These are phyloP conservation scores for Fusarium robinianum DNA, from an alignment of 2,329 filamentous ascomycete genomes.

Conservation along the genomic window DNA sequence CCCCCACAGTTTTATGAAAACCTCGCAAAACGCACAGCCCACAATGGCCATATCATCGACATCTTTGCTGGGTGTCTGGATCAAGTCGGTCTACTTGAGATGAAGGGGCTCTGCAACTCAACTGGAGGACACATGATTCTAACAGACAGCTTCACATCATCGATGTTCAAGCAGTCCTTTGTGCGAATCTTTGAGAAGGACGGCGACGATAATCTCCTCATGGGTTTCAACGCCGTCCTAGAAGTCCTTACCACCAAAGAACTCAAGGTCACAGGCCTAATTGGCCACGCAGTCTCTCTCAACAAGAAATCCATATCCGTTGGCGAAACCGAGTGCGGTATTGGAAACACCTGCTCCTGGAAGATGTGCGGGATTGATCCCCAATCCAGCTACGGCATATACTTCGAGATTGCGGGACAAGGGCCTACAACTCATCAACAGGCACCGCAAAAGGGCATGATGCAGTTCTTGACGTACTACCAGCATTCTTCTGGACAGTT, in stretches of 20 bases:
- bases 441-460: constrained; percentile 88
- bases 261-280: constrained; percentile 94
- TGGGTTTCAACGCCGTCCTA: constrained; percentile 97
- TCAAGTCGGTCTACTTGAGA: constrained; percentile 94
- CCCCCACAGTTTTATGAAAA: constrained; percentile 81
- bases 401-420: constrained; percentile 97
- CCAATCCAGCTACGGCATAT: constrained; percentile 89
- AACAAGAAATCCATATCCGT: constrained; percentile 99
- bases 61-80: constrained; percentile 97
- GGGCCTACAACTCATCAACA: constrained; percentile 86
- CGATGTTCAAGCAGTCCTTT: constrained; percentile 99
- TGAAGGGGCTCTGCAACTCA: constrained; percentile 95
- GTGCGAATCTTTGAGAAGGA: constrained; percentile 97
- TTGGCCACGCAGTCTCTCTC: constrained; percentile 92
- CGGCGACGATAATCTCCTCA: constrained; percentile 87
- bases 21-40: constrained; percentile 88
- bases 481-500: constrained; percentile 97
- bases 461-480: constrained; percentile 98
- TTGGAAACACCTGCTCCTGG: constrained; percentile 98
- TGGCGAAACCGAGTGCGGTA: constrained; percentile 96
- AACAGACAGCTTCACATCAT: constrained; percentile 97
- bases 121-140: constrained; percentile 98
- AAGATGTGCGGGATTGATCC: constrained; percentile 99
- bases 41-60: constrained; percentile 97
- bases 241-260: constrained; percentile 98